These are phyloP conservation scores for Candida maris DNA, from an alignment of 805 yeast genomes.

Conservation along the genomic window DNA sequence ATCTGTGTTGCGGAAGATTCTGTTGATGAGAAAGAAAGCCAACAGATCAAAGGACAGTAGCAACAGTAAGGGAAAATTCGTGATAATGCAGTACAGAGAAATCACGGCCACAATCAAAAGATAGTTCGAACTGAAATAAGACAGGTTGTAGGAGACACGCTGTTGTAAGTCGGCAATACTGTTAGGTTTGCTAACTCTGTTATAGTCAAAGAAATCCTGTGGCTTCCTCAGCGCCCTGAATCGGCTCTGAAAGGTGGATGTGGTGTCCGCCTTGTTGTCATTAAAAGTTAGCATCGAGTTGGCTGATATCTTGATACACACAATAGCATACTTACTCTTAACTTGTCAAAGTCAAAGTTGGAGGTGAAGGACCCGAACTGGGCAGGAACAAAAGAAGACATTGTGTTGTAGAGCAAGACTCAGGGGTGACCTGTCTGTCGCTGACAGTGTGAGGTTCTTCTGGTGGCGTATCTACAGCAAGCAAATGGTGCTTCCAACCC, in stretches of 20 bases:
- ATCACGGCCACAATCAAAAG: slow-evolving; percentile 63
- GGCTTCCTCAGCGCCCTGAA: slow-evolving; percentile 73
- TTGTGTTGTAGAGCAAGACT: too few species aligned
- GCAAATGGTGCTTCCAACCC: too few species aligned
- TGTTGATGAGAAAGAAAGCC: slow-evolving; percentile 41
- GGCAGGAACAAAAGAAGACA: slow-evolving; percentile 36
- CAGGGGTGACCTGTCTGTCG: too few species aligned
- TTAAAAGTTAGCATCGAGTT: too few species aligned
- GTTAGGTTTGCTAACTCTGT: slow-evolving; percentile 78
- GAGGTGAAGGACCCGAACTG: slow-evolving; percentile 33
- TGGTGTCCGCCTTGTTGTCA: slow-evolving; percentile 28
- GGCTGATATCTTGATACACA: neutral
- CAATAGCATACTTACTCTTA: slow-evolving; percentile 22
- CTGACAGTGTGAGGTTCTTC: too few species aligned
- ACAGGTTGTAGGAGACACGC: slow-evolving; percentile 77
- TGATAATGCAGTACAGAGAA: slow-evolving; percentile 73
- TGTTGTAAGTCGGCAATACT: slow-evolving; percentile 80
- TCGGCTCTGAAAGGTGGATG: slow-evolving; percentile 51
- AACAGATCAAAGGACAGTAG: slow-evolving; percentile 52
- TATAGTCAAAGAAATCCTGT: slow-evolving; percentile 86
- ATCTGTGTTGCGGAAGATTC: slow-evolving; percentile 23
- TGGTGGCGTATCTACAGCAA: too few species aligned
- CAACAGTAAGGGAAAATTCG: slow-evolving; percentile 76
- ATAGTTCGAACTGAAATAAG: slow-evolving; percentile 84
- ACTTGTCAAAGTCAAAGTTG: slow-evolving; percentile 31